These are phyloP conservation scores for Austroboletus festivus DNA, from an alignment of 768 basidiomycete species.

Conservation along the genomic window DNA sequence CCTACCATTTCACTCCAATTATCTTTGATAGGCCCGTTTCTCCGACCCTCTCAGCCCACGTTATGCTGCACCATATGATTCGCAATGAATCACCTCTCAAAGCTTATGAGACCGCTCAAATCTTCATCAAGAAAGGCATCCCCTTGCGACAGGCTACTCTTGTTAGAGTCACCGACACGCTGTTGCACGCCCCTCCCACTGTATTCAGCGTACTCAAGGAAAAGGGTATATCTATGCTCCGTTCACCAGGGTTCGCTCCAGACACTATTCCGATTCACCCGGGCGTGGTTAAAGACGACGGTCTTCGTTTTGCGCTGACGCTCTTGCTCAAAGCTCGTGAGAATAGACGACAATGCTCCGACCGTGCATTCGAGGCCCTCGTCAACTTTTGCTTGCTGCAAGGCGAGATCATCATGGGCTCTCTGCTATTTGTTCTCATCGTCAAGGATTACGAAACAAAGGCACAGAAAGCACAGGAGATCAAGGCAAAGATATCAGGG, in stretches of 20 bases:
- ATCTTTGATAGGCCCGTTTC: constrained; percentile 51
- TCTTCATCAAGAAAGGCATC: constrained; percentile 55
- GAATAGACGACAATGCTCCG: constrained; percentile 51
- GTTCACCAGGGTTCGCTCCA: constrained; percentile 11
- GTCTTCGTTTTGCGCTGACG: constrained; percentile 48
- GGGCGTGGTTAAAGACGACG: constrained; percentile 36
- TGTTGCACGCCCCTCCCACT: constrained; percentile 24
- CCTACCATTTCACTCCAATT: constrained; percentile 39
- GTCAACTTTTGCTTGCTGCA: constrained; percentile 67
- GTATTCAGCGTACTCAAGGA: constrained; percentile 17
- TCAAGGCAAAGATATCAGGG: constrained; percentile 19
- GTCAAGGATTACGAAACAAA: constrained; percentile 60
- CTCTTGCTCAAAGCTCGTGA: constrained; percentile 53
- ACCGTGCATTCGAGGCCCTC: constrained; percentile 58
- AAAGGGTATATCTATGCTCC: constrained; percentile 16
- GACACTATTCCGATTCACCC: constrained; percentile 31
- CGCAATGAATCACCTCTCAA: constrained; percentile 46
- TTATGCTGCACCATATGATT: constrained; percentile 61
- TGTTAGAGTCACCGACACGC: constrained; percentile 34
- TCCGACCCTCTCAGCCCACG: constrained; percentile 59
- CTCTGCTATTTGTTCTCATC: constrained; percentile 62
- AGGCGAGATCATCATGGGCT: constrained; percentile 76
- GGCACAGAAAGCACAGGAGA: constrained; percentile 27
- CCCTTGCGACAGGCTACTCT: constrained; percentile 49
- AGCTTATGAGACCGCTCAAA: constrained; percentile 46